A percentile compares a stretch with the other conserved stretches of the same genome.
These are phyloP conservation scores for Blastobotrys attinorum DNA, from an alignment of 805 yeast species.

Conservation along the genomic window DNA sequence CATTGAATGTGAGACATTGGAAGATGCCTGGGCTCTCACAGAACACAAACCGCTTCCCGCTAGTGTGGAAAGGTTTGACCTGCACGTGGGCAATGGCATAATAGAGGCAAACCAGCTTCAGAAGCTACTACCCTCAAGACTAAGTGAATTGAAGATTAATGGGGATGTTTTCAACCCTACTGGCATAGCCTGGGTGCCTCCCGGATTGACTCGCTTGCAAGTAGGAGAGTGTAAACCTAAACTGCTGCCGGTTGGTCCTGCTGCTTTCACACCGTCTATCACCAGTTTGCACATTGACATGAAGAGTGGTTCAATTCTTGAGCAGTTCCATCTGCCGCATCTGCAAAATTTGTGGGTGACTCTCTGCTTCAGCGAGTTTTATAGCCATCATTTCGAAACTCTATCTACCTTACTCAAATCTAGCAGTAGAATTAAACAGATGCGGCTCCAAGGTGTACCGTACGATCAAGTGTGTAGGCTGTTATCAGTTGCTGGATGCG, in stretches of 20 bases:
- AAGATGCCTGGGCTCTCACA: background rate
- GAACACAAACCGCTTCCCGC: background rate
- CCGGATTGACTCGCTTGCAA: background rate
- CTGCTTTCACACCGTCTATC: background rate
- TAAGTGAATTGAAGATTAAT: background rate
- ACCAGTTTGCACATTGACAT: background rate
- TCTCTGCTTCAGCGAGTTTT: background rate
- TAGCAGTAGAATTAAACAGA: background rate
- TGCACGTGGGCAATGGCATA: background rate
- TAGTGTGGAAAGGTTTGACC: background rate
- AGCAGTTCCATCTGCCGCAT: background rate
- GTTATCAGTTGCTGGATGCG: background rate
- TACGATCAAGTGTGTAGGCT: background rate
- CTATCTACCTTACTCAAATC: background rate
- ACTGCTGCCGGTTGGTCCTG: background rate
- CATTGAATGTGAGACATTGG: background rate
- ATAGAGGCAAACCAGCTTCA: background rate
- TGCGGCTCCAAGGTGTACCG: background rate
- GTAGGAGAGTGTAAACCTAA: background rate
- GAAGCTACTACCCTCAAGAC: background rate
- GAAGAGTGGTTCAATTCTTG: background rate
- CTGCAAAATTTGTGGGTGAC: background rate
- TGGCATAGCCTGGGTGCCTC: constrained; percentile 1
- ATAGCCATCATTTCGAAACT: background rate
- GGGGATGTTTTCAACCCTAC: constrained; percentile 1